These are phyloP conservation scores for Zygosaccharomyces kombuchaensis DNA, from an alignment of 805 yeast genomes.

Conservation along the genomic window DNA sequence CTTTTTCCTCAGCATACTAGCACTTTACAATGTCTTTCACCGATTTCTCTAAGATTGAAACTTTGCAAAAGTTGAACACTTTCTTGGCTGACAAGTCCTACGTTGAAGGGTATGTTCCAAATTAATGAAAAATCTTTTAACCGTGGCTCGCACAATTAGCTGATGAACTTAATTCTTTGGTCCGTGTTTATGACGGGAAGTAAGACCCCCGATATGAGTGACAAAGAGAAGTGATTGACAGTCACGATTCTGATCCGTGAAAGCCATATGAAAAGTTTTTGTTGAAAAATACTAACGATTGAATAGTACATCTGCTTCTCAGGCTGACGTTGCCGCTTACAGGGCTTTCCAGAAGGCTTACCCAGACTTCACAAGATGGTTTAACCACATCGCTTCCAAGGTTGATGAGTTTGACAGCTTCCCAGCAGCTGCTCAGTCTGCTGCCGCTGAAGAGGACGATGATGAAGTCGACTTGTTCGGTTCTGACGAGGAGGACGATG, in stretches of 20 bases:
- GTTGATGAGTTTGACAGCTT: slow-evolving; percentile 75
- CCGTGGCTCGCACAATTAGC: slow-evolving; percentile 18
- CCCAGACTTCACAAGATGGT: slow-evolving; percentile 98
- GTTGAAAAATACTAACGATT: slow-evolving; percentile 2
- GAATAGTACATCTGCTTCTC: slow-evolving; percentile 77
- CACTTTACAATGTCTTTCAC: slow-evolving; percentile 60
- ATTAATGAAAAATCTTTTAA: not conserved
- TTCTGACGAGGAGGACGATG: slow-evolving; percentile 92
- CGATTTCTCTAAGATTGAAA: slow-evolving; percentile 75
- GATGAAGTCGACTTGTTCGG: slow-evolving; percentile 96
- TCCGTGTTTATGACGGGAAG: slow-evolving; percentile 97
- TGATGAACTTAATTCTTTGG: slow-evolving; percentile 73
- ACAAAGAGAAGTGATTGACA: slow-evolving; percentile 43
- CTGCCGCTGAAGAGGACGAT: slow-evolving; percentile 59
- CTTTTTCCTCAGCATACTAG: not conserved
- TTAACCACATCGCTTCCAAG: slow-evolving; percentile 95
- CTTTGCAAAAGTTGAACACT: slow-evolving; percentile 70
- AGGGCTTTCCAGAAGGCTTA: slow-evolving; percentile 86
- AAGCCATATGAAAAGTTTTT: slow-evolving; percentile 4
- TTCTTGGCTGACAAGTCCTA: slow-evolving; percentile 90
- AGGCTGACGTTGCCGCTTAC: slow-evolving; percentile 93
- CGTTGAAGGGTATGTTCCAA: slow-evolving; percentile 82
- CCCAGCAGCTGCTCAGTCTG: slow-evolving; percentile 73
- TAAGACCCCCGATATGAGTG: slow-evolving; percentile 97
- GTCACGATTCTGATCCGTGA: slow-evolving; percentile 9